Evolutionary conservation across 2,329 filamentous ascomycete genomes (phyloP).

Genomic region (Dothidotthia symphoricarpi): DNA sequence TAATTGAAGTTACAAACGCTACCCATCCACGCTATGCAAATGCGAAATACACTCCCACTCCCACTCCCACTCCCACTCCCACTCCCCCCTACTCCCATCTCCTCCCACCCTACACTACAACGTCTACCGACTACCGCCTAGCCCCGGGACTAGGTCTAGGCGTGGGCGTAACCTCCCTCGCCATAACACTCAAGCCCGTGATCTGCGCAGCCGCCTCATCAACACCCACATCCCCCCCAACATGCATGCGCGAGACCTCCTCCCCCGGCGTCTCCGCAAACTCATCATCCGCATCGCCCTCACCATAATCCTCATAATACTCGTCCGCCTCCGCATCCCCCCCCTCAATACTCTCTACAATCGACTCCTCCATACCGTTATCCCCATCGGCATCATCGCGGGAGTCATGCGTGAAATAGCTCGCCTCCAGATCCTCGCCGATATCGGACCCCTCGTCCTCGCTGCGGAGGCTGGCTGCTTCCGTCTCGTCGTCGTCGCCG

Average conservation of each 20-base stretch:
- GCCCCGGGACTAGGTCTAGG: too few species aligned
- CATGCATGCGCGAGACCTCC: too few species aligned
- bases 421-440: constrained; percentile 53
- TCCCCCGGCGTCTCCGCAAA: constrained; percentile 20
- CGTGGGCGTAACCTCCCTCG: too few species aligned
- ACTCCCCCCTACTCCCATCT: too few species aligned
- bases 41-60: too few species aligned
- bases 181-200: too few species aligned
- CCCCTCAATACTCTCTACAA: constrained; percentile 52
- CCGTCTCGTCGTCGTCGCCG: constrained; percentile 50
- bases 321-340: constrained; percentile 11
- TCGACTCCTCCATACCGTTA: constrained; percentile 45
- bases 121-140: too few species aligned
- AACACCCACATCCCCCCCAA: constrained; percentile 16
- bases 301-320: constrained; percentile 9
- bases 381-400: constrained; percentile 43
- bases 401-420: constrained; percentile 56
- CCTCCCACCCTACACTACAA: too few species aligned
- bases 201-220: constrained; percentile 11
- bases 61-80: too few species aligned
- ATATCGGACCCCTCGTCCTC: constrained; percentile 53
- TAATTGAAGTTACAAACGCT: too few species aligned
- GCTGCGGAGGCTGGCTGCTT: constrained; percentile 44
- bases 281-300: constrained; percentile 11
- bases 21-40: too few species aligned